Conservation (phyloP, 768 basidiomycete genomes). For the Saitozyma podzolica region DNA sequence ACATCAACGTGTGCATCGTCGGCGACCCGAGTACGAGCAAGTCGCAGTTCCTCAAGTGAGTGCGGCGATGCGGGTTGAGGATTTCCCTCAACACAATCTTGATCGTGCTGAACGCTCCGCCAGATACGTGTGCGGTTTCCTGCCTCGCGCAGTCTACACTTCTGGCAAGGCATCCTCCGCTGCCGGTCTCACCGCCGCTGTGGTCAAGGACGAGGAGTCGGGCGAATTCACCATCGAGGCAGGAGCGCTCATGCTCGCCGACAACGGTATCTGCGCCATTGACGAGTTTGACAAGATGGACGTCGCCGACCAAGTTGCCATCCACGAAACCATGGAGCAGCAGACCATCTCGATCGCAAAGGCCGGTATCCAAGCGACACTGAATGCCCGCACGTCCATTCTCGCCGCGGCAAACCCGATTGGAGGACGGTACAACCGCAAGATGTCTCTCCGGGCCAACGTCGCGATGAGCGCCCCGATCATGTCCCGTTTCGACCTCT, state of each 20-base stretch:
- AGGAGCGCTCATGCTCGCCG: slow-evolving; percentile 97
- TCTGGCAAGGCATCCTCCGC: slow-evolving; percentile 99
- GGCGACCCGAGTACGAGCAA: slow-evolving; percentile 98
- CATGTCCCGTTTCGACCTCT: slow-evolving; percentile 97
- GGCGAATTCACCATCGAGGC: slow-evolving; percentile 99
- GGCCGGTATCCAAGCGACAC: slow-evolving; percentile 96
- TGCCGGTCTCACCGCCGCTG: slow-evolving; percentile 96
- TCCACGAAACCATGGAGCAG: slow-evolving; percentile 99
- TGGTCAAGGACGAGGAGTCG: slow-evolving; percentile 97
- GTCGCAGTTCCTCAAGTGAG: slow-evolving; percentile 96
- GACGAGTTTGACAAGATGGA: slow-evolving; percentile 99
- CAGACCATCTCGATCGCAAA: slow-evolving; percentile 99
- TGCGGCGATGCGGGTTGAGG: slow-evolving; percentile 9
- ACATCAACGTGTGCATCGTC: slow-evolving; percentile 97
- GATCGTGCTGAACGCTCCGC: slow-evolving; percentile 8
- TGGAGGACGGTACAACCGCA: slow-evolving; percentile 94
- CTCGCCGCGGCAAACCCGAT: slow-evolving; percentile 97
- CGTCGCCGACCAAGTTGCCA: slow-evolving; percentile 94
- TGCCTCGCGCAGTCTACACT: slow-evolving; percentile 96
- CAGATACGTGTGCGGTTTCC: slow-evolving; percentile 96
- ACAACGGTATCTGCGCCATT: slow-evolving; percentile 99
- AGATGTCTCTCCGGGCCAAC: slow-evolving; percentile 85
- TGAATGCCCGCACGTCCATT: slow-evolving; percentile 96
- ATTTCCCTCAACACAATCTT: neutral
- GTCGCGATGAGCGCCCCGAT: slow-evolving; percentile 98